These are phyloP conservation scores for Penicillium verhagenii DNA, from an alignment of 495 filamentous ascomycete species.

Conservation along the genomic window DNA sequence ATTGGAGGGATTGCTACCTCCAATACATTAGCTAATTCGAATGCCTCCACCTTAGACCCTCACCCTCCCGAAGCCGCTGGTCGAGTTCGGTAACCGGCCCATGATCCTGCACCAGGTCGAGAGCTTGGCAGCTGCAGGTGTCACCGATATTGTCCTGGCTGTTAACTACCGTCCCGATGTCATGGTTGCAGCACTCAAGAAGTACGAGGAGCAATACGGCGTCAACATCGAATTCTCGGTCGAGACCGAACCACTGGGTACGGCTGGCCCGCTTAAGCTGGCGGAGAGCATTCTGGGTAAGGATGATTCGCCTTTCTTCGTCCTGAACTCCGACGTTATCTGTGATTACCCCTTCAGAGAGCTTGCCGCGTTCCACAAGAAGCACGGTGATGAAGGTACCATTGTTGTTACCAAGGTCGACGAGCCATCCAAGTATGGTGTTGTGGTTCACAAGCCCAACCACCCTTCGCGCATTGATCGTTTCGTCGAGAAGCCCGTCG, in stretches of 20 bases:
- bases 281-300: conserved; percentile 92
- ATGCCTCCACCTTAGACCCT: conserved; percentile 64
- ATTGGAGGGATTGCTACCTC: neutral
- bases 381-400: conserved; percentile 92
- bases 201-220: conserved; percentile 89
- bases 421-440: conserved; percentile 98
- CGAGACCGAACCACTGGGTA: conserved; percentile 92
- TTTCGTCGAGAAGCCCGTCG: conserved; percentile 99
- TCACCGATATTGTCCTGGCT: conserved; percentile 96
- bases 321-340: conserved; percentile 98
- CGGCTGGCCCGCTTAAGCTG: conserved; percentile 92
- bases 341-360: conserved; percentile 96
- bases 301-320: conserved; percentile 93
- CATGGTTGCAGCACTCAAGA: conserved; percentile 77
- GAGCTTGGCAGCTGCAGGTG: conserved; percentile 88
- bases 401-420: conserved; percentile 99
- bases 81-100: conserved; percentile 96
- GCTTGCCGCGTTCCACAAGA: conserved; percentile 83
- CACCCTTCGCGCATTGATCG: conserved; percentile 93
- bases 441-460: conserved; percentile 95
- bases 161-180: conserved; percentile 99
- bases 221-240: conserved; percentile 96
- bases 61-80: conserved; percentile 94
- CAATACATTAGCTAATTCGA: conserved; percentile 7
- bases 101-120: conserved; percentile 99